Evolutionary conservation across 78 protist species (phyloP), one percentile per base, ranked within the genome.

Genomic region (Guillardia theta): DNA sequence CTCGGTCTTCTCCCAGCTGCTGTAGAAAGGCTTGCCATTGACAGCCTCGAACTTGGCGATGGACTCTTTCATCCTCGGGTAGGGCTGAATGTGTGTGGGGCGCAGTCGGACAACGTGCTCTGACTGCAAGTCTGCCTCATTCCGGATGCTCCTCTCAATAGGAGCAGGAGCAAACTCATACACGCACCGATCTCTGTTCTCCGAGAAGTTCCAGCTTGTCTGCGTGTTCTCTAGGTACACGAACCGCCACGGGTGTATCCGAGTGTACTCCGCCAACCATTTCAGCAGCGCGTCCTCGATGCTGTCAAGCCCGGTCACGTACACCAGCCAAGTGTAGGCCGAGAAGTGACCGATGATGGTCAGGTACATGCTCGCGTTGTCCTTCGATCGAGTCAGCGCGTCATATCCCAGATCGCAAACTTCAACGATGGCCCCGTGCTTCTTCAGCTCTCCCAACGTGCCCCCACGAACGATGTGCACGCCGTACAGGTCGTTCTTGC

Each of bases 181-280:
- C 24, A 78, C 90, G 33, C 90, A 78, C 10, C 90, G 90, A 43
- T 78, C 90, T 10, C 90, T 45, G 44, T 78, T 78, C 8, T 78
- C 90, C 4, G 50, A 43, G 90, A 78, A 78, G 48, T 78, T 78
- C 90, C 90, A 78, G 33, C 90, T 78, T 30, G 90, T 78, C 33
- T 78, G 90, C 0, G 90, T 78, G 48, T 78, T 78, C 90, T 78
- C 90, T 48, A 78, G 33, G 48, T 78, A 78, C 45, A 78, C 48
- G 48, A 78, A 78, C 90, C 90, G 1, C 90, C 90, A 78, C 10
- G 90, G 90, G 33, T 78, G 90, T 5, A 50, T 48, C 3, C 24
- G 10, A 36, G 90, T 78, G 50, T 78, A 78, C 50, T 78, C 90
- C n/a, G 90, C 90, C 90, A 78, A 43, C 90, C 90, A 78, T 48